Evolutionary conservation across 495 filamentous ascomycete genomes (phyloP).

Genomic region (Saxophila tyrrhenica): DNA sequence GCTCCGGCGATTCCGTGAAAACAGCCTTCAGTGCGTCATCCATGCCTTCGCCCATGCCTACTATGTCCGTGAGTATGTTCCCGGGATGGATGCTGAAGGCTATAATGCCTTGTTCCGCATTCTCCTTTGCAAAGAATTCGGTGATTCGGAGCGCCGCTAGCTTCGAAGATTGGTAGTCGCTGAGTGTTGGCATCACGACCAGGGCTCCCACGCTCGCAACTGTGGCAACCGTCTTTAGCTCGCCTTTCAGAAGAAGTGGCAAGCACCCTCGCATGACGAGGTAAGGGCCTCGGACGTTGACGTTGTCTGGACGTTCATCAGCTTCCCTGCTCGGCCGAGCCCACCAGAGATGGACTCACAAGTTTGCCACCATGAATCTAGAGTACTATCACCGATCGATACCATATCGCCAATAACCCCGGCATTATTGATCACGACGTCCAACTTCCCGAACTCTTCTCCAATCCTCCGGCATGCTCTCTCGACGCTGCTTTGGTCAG

Average conservation of each 20-base stretch:
- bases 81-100: conserved; percentile 42
- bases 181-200: conserved; percentile 20
- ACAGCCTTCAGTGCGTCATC: conserved; percentile 19
- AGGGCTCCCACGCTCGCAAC: conserved; percentile 36
- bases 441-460: conserved; percentile 30
- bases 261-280: conserved; percentile 31
- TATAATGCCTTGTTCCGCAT: conserved; percentile 36
- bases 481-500: conserved; percentile 30
- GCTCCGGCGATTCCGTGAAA: conserved; percentile 34
- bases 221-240: conserved; percentile 37
- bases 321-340: neutral
- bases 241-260: conserved; percentile 32
- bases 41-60: conserved; percentile 5
- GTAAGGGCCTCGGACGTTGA: conserved; percentile 40
- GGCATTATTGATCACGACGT: conserved; percentile 48
- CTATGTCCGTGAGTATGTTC: conserved; percentile 37
- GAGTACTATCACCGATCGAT: conserved; percentile 34
- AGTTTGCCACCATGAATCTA: conserved; percentile 37
- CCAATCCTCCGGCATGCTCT: conserved; percentile 24
- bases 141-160: conserved; percentile 39
- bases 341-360: conserved; percentile 18
- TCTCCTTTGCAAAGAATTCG: conserved; percentile 36
- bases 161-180: conserved; percentile 38
- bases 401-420: conserved; percentile 30
- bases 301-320: neutral